A percentile compares a stretch with the other conserved stretches of the same genome.
These are phyloP conservation scores for Acanthamoeba castellanii DNA, from an alignment of 208 protist genomes.

Conservation along the genomic window DNA sequence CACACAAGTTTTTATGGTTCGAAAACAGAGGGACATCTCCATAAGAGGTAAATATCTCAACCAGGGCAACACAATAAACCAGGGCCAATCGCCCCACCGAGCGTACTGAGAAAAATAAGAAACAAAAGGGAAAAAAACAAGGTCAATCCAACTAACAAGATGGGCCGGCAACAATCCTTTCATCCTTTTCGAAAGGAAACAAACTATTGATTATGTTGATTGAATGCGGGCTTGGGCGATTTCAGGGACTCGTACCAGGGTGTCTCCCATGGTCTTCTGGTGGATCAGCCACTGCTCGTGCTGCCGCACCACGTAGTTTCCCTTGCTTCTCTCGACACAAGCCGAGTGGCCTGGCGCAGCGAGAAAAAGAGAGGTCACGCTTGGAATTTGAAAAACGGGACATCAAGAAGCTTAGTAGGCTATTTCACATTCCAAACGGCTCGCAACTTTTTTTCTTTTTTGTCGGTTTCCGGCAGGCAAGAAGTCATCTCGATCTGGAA, in stretches of 20 bases:
- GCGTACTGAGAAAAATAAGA: not conserved
- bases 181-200: too few relatives aligned
- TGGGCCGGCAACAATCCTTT: too few relatives aligned
- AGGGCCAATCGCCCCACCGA: not conserved
- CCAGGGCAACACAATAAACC: not conserved
- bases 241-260: too few relatives aligned
- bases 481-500: not conserved
- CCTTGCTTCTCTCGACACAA: too few relatives aligned
- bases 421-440: not conserved
- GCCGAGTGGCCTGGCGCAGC: too few relatives aligned
- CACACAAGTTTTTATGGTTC: not conserved
- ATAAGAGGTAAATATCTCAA: not conserved
- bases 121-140: not conserved
- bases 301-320: too few relatives aligned
- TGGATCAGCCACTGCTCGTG: too few relatives aligned
- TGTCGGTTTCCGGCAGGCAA: not conserved
- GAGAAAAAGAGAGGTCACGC: not conserved
- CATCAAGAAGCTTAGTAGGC: not conserved
- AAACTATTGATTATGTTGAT: too few relatives aligned
- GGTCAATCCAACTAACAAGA: too few relatives aligned
- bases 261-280: too few relatives aligned
- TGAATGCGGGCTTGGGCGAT: too few relatives aligned
- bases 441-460: not conserved
- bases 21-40: not conserved
- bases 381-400: not conserved